Evolutionary conservation across 108 stramenopile species (phyloP).

Genomic region (Aurantiochytrium sp.): DNA sequence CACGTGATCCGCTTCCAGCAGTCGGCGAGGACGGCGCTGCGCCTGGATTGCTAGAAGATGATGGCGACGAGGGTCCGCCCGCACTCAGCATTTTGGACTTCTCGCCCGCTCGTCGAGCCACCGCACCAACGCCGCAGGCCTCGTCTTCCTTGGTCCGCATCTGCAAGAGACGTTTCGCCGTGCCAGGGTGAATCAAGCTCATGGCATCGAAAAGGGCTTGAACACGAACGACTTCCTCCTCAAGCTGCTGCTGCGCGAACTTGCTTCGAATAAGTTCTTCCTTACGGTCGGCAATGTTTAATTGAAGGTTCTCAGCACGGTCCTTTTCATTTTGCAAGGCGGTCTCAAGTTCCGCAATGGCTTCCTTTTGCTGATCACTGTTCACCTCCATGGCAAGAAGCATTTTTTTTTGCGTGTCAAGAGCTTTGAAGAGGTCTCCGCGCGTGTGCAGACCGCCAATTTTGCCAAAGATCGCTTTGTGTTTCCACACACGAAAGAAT

Average conservation of each 20-base stretch:
- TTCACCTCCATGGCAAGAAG: constrained; percentile 11
- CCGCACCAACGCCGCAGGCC: not conserved
- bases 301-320: not conserved
- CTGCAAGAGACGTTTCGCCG: not conserved
- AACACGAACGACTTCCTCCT: not conserved
- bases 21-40: too few species aligned
- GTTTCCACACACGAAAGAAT: not conserved
- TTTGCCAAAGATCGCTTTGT: constrained; percentile 3
- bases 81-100: not conserved
- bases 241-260: not conserved
- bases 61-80: not conserved
- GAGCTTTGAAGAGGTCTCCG: not conserved
- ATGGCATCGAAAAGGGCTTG: not conserved
- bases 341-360: not conserved
- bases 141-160: not conserved
- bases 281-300: not conserved
- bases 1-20: too few species aligned
- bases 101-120: not conserved
- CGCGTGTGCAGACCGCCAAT: not conserved
- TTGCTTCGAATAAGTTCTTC: not conserved
- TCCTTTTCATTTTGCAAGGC: not conserved
- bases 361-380: not conserved
- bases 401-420: not conserved
- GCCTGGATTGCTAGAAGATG: too few species aligned
- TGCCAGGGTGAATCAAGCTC: constrained; percentile 3